Conservation (phyloP, 2,329 filamentous ascomycete genomes). For the Cercospora zeina region DNA sequence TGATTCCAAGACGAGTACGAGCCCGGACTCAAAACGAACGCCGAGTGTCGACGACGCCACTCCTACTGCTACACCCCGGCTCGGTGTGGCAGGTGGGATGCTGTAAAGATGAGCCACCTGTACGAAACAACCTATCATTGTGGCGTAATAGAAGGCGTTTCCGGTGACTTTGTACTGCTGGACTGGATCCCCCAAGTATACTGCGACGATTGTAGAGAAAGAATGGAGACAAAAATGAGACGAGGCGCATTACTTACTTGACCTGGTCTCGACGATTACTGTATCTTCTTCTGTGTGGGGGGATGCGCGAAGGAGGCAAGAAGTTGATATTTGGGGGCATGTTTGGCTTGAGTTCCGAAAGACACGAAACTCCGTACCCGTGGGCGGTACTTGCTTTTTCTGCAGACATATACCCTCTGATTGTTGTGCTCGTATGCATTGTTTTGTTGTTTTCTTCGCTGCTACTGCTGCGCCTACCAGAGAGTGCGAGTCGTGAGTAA, state of each 20-base stretch:
- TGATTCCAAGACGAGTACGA: constrained; percentile 12
- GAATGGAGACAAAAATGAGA: neutral
- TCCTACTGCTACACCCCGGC: constrained; percentile 11
- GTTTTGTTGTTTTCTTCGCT: neutral
- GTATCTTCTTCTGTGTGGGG: neutral
- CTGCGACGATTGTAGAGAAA: constrained; percentile 1
- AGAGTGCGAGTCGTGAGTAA: neutral
- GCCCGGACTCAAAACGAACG: neutral
- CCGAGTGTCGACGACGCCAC: constrained; percentile 9
- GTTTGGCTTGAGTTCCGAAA: constrained; percentile 1
- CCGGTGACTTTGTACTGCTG: neutral
- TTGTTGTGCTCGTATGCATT: constrained; percentile 6
- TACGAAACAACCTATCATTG: neutral
- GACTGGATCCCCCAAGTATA: neutral
- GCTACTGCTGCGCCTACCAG: neutral
- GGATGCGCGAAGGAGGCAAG: neutral
- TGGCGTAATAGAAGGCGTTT: constrained; percentile 1
- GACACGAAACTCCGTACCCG: constrained; percentile 6
- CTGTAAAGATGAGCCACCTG: constrained; percentile 9
- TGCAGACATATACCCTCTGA: constrained; percentile 15
- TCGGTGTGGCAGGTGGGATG: constrained; percentile 10
- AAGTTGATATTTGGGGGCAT: neutral
- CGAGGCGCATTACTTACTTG: neutral
- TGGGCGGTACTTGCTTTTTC: constrained; percentile 4
- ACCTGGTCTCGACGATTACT: constrained; percentile 8